phyloP scores from a whole-genome alignment of 1,139 yeast genomes.

The Diutina rugosa region DNA sequence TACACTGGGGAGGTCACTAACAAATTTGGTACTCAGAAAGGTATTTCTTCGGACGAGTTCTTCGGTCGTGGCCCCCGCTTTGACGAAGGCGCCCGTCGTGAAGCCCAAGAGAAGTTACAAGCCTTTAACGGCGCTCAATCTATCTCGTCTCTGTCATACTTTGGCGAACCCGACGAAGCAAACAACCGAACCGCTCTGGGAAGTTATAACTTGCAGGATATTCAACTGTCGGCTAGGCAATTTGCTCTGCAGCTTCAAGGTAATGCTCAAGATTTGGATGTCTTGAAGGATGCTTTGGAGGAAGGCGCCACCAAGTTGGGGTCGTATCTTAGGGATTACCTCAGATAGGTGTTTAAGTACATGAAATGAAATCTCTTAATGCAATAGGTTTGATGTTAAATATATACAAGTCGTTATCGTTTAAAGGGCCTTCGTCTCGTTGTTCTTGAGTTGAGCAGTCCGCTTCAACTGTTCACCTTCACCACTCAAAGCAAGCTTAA shows the following conservation, averaged over 20 bases:
- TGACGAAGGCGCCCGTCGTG: conserved; percentile 66
- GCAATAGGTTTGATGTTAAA: neutral
- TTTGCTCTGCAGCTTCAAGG: conserved; percentile 57
- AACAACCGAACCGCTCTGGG: conserved; percentile 9
- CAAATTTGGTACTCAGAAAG: conserved; percentile 83
- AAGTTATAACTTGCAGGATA: conserved; percentile 19
- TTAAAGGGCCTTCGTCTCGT: neutral
- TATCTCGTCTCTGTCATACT: conserved; percentile 84
- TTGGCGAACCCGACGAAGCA: conserved; percentile 66
- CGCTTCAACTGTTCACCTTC: neutral
- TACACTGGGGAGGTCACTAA: conserved; percentile 62
- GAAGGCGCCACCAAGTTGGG: conserved; percentile 87
- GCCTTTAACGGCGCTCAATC: conserved; percentile 77
- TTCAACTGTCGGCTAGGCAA: conserved; percentile 53
- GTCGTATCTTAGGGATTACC: conserved; percentile 71
- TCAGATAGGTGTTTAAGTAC: conserved; percentile 26
- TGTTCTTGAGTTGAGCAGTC: neutral
- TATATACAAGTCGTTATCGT: neutral
- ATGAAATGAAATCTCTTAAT: neutral
- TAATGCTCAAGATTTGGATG: conserved; percentile 79
- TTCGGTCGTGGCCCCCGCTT: conserved; percentile 78
- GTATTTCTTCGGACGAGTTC: conserved; percentile 87
- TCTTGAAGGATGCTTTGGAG: conserved; percentile 84
- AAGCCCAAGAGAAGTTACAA: conserved; percentile 69
- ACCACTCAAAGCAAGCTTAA: conserved; percentile 28